Evolutionary conservation across 768 basidiomycete species (phyloP).

Genomic region (Trametes coccinea): DNA sequence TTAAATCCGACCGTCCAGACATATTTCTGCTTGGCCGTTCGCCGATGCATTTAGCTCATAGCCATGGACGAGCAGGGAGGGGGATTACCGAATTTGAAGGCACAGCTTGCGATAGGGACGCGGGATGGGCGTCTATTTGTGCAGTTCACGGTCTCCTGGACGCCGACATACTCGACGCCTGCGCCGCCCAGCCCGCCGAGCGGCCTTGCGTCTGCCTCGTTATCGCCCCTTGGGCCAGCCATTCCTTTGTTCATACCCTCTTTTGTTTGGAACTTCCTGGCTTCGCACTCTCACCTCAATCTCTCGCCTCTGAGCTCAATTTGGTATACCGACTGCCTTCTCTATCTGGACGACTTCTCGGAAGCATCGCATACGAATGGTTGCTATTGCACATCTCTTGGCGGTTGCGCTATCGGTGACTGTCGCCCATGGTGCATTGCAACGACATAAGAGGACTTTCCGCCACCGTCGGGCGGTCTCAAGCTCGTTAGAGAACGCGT

Average conservation of each 20-base stretch:
- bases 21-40: no score
- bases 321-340: background rate
- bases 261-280: background rate
- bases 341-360: background rate
- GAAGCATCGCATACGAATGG: background rate
- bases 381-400: background rate
- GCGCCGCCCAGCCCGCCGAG: background rate
- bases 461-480: constrained; percentile 1
- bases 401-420: background rate
- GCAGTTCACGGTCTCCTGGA: background rate
- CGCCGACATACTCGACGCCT: constrained; percentile 4
- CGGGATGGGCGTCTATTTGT: background rate
- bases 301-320: background rate
- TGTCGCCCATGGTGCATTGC: background rate
- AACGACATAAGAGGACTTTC: background rate
- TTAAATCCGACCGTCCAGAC: background rate
- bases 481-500: background rate
- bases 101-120: background rate
- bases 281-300: background rate
- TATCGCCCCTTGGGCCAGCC: constrained; percentile 8
- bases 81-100: no score
- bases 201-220: constrained; percentile 16
- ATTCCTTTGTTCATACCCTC: constrained; percentile 4
- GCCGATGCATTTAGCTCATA: background rate
- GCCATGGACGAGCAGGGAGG: no score